Evolutionary conservation across 495 filamentous ascomycete species (phyloP), one percentile per base, ranked within the genome.

Genomic region (Clavariopsis aquatica): DNA sequence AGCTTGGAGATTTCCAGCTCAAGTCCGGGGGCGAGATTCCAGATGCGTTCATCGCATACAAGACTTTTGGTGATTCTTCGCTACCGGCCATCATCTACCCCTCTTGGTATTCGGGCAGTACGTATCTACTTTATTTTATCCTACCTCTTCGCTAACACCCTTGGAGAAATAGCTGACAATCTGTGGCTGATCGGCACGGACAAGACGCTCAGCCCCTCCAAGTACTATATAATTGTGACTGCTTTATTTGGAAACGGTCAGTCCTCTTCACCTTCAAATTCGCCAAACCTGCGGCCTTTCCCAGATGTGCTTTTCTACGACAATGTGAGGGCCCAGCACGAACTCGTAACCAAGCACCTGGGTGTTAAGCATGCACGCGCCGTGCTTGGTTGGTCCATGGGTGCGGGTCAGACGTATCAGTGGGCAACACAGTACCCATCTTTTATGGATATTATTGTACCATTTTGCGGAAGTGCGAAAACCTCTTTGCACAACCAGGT

Each of bases 171-270:
- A 59, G 79, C 79, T 4, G 84, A 88, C 69, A 89, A 89, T 66
- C 72, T 84, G 58, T 89, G 86, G 86, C 75, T 89, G 5, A 81
- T 87, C 24, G 85, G 86, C 51, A 79, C 84, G 56, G 79, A 85
- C 54, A 85, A 84, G 62, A 78, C 82, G 0, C 78, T 89, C 38
- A 81, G 81, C 62, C 85, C 87, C 0, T 75, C 78, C 19, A 80
- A 84, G 60, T 89, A 86, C 74, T 89, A 84, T 72, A 89, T 90
- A 62, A 83, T 91, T 63, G 78, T 91, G 57, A 78, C 86, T 9
- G 88, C 87, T 1, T 78, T 90, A 4, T 89, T 91, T 60, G 88
- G 88, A 5, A 89, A 90, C 66, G 85, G 87, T 29, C 83, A 91
- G 74, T 89, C 87, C 0, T 85, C 82, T 0, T 89, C 87, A 1